A percentile compares a stretch with the other conserved stretches of the same genome.
These are phyloP conservation scores for Nadsonia fulvescens DNA, from an alignment of 805 yeast genomes.

Conservation along the genomic window DNA sequence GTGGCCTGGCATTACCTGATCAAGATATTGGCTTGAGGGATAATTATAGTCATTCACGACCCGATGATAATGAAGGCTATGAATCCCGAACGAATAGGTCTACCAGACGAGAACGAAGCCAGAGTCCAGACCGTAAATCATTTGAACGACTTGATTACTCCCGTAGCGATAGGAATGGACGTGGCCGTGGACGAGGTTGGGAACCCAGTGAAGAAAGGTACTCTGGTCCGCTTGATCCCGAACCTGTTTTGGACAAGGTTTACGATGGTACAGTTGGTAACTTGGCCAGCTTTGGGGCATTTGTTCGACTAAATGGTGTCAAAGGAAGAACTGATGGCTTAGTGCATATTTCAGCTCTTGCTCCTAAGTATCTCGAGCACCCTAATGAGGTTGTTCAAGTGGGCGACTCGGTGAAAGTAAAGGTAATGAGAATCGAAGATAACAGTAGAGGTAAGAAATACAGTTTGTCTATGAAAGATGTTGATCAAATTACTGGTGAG, in stretches of 20 bases:
- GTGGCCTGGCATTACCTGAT: too few species aligned
- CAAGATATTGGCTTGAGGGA: too few species aligned
- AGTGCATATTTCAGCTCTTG: conserved; percentile 60
- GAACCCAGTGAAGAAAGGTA: conserved; percentile 1
- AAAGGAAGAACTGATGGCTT: conserved; percentile 28
- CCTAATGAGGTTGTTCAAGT: conserved; percentile 40
- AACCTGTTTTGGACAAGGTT: conserved; percentile 27
- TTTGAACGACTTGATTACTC: too few species aligned
- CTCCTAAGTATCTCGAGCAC: conserved; percentile 28
- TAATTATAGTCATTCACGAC: too few species aligned
- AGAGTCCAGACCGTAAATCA: too few species aligned
- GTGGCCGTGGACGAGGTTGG: conserved; percentile 7
- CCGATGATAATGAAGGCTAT: conserved; percentile 1
- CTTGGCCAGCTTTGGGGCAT: conserved; percentile 60
- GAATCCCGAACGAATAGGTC: conserved; percentile 1
- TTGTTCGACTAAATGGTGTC: conserved; percentile 34
- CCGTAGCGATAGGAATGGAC: too few species aligned
- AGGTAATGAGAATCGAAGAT: conserved; percentile 31
- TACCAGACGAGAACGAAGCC: too few species aligned
- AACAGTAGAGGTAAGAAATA: conserved; percentile 27
- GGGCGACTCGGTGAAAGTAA: conserved; percentile 49
- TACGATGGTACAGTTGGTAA: conserved; percentile 45
- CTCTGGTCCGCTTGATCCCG: conserved; percentile 9
- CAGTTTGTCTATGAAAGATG: conserved; percentile 47
- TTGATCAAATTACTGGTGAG: conserved; percentile 55